Evolutionary conservation across 2,329 filamentous ascomycete species (phyloP), one percentile per base, ranked within the genome.

Genomic region (Intubia oerlemansii): DNA sequence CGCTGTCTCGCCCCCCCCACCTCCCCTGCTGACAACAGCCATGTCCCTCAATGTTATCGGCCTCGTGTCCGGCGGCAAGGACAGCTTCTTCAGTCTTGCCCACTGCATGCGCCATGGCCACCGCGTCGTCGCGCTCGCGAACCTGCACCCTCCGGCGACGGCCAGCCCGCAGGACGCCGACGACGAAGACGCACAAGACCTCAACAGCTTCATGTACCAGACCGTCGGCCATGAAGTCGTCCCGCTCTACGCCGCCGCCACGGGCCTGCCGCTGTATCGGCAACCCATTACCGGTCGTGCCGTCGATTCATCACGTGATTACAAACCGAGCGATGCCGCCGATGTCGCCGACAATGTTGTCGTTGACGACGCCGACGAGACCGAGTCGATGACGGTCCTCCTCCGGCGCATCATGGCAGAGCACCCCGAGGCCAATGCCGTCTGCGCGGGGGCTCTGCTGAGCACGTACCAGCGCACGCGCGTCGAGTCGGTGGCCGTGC

Each of bases 181-280:
- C 5, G 48, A 45, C 17, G 46, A 49, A 5, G 55, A 62, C 20
- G 55, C 59, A 36, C 53, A 62, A 32, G 79, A 95, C 48, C 62
- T 91, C 41, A 81, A 98, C 51, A 93, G 84, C 54, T 95, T 88
- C 69, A 98, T 98, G 88, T 98, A 95, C 57, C 88, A 98, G 57
- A 98, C 88, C 4, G 79, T 93, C 34, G 88, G 88, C 10, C 81
- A 95, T 50, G 63, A 69, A 33, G 57, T 93, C 12, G 74, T 95
- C 32, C 81, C 84, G 3, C 62, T 92, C 11, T 95, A 93, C 46
- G 71, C 73, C 34, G 50, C 65, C 27, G 82, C 80, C 19, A 70
- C 92, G 2, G 69, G 62, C 0, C 59, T 95, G 19, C 85, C 85
- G 15, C 59, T 98, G 2, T 93, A 88, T 50, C 72, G 88, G 13